Conservation (phyloP, 176 grass and related monocot species). For the Paspalum vaginatum region DNA sequence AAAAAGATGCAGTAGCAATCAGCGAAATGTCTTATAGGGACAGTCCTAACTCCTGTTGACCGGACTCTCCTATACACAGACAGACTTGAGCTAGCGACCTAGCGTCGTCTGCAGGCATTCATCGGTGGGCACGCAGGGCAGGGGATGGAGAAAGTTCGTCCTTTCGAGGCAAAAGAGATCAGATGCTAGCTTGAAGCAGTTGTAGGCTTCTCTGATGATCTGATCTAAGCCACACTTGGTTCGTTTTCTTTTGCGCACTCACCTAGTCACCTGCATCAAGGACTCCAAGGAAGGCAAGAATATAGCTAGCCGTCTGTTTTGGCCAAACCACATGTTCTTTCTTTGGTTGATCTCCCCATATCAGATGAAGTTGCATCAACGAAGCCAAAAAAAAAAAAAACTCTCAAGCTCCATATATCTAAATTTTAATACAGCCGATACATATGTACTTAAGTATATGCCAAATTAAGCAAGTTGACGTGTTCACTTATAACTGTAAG, state of each 20-base stretch:
- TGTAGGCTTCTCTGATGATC: background rate
- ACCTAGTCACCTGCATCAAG: background rate
- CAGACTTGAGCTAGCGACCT: background rate
- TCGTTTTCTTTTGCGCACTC: background rate
- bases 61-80: background rate
- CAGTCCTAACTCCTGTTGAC: background rate
- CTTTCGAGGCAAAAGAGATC: background rate
- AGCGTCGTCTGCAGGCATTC: background rate
- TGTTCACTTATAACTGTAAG: no score
- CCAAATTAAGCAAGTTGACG: no score
- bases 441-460: no score
- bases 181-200: slow-evolving; percentile 10
- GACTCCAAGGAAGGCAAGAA: slow-evolving; percentile 31
- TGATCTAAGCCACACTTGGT: background rate
- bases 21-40: background rate
- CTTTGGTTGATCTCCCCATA: background rate
- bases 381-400: background rate
- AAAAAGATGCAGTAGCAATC: background rate
- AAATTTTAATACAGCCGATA: background rate
- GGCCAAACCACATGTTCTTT: background rate
- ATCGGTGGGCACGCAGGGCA: background rate
- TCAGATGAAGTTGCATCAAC: background rate
- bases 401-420: background rate
- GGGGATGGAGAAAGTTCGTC: background rate
- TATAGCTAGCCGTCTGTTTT: background rate